phyloP scores from a whole-genome alignment of 2,329 filamentous ascomycete species.

The Colletotrichum lindemuthianum region DNA sequence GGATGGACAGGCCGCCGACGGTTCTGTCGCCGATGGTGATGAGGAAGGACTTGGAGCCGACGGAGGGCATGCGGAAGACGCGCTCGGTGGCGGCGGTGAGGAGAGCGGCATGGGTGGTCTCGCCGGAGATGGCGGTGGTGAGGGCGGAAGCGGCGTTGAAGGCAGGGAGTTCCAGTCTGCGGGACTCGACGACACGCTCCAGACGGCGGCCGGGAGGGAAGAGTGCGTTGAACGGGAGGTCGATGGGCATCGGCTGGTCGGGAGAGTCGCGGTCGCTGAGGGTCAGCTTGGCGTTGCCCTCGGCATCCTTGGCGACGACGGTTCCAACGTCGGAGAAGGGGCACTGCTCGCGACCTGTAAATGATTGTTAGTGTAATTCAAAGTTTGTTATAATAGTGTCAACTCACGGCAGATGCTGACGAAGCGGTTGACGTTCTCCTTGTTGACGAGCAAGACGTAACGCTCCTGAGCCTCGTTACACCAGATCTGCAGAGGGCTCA shows the following conservation, averaged over 20 bases:
- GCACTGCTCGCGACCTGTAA: conserved; percentile 81
- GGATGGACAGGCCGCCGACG: conserved; percentile 86
- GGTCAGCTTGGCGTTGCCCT: conserved; percentile 77
- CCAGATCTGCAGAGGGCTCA: conserved; percentile 98
- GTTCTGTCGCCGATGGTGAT: conserved; percentile 96
- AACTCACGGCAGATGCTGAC: conserved; percentile 67
- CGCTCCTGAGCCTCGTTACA: conserved; percentile 97
- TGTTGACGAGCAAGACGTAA: conserved; percentile 90
- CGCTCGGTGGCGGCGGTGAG: conserved; percentile 76
- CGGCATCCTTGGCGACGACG: conserved; percentile 70
- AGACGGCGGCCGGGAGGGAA: conserved; percentile 91
- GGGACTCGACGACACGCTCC: conserved; percentile 76
- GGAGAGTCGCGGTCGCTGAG: conserved; percentile 83
- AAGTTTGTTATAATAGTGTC: not conserved
- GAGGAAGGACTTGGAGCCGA: conserved; percentile 96
- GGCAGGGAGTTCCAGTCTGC: conserved; percentile 71
- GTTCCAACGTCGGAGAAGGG: conserved; percentile 91
- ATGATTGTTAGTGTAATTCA: conserved; percentile 18
- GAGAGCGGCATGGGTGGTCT: conserved; percentile 62
- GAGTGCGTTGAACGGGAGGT: conserved; percentile 86
- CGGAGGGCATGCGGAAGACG: conserved; percentile 85
- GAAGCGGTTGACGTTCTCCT: conserved; percentile 82
- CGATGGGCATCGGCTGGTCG: conserved; percentile 81
- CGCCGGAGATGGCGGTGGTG: conserved; percentile 68
- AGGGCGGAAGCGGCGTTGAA: conserved; percentile 78